Evolutionary conservation across 108 stramenopile genomes (phyloP).

Genomic region (Phaeodactylum tricornutum): DNA sequence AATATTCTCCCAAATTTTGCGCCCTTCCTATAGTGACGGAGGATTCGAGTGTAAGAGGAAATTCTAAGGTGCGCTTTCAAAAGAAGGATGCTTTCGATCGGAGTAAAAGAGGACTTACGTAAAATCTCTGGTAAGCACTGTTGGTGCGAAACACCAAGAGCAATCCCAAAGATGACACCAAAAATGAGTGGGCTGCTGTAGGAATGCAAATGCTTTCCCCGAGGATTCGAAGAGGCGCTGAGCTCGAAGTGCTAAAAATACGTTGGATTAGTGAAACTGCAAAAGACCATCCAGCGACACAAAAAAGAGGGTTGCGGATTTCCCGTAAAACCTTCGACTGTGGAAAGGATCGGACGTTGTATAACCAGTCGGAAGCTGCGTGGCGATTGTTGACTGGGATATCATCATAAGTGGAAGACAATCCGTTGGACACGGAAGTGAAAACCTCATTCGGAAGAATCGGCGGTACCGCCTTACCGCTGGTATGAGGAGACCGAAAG

Average conservation of each 20-base stretch:
- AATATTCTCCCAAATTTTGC: conserved; percentile 80
- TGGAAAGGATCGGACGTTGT: conserved; percentile 26
- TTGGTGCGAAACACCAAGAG: conserved; percentile 76
- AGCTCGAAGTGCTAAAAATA: background rate
- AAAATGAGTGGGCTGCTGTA: conserved; percentile 42
- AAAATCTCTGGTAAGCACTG: conserved; percentile 55
- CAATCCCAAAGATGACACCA: conserved; percentile 44
- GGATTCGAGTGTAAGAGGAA: background rate
- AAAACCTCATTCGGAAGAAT: background rate
- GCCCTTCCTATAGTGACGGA: conserved; percentile 48
- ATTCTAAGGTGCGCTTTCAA: no score
- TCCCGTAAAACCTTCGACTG: conserved; percentile 24
- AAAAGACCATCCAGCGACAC: conserved; percentile 16
- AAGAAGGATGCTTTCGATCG: background rate
- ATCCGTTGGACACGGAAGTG: background rate
- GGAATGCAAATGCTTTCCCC: conserved; percentile 38
- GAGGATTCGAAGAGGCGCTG: conserved; percentile 1
- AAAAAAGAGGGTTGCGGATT: conserved; percentile 19
- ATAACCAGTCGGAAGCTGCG: conserved; percentile 30
- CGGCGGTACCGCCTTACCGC: background rate
- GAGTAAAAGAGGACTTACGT: conserved; percentile 10
- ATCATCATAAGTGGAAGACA: background rate
- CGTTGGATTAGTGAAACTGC: conserved; percentile 12
- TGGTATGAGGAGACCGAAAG: no score
- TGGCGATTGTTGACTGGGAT: conserved; percentile 27